These are phyloP conservation scores for Tricholomella constricta DNA, from an alignment of 768 basidiomycete species.

Conservation along the genomic window DNA sequence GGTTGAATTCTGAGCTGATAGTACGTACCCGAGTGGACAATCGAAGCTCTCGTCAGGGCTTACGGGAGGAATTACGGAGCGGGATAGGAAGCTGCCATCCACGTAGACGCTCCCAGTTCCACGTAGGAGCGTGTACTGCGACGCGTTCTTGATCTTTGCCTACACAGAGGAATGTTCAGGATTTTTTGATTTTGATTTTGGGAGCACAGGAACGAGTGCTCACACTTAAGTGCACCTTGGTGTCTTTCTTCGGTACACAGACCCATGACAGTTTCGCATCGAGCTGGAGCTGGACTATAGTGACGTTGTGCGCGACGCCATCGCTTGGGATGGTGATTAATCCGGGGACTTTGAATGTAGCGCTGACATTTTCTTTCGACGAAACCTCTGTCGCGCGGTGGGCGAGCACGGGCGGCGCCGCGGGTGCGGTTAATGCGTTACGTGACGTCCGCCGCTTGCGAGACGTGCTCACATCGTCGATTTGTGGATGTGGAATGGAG, in stretches of 20 bases:
- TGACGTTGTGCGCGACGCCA: constrained; percentile 25
- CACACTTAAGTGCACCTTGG: constrained; percentile 25
- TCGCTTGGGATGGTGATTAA: constrained; percentile 26
- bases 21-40: constrained; percentile 32
- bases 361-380: constrained; percentile 24
- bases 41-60: constrained; percentile 31
- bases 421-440: too few relatives aligned
- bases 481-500: too few relatives aligned
- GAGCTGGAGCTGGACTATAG: constrained; percentile 25
- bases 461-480: too few relatives aligned
- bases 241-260: constrained; percentile 27
- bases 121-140: constrained; percentile 24
- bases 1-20: too few relatives aligned
- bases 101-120: constrained; percentile 28
- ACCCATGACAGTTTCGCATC: constrained; percentile 28
- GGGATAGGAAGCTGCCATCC: constrained; percentile 31
- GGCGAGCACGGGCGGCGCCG: background rate
- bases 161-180: too few relatives aligned
- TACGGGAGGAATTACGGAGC: constrained; percentile 21
- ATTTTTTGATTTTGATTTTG: too few relatives aligned
- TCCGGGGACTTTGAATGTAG: constrained; percentile 29
- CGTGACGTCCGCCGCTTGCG: background rate
- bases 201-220: too few relatives aligned
- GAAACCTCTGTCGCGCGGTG: background rate
- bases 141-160: constrained; percentile 30